phyloP scores from a whole-genome alignment of 2,329 filamentous ascomycete species.

The Ophiocordyceps camponoti-floridani region DNA sequence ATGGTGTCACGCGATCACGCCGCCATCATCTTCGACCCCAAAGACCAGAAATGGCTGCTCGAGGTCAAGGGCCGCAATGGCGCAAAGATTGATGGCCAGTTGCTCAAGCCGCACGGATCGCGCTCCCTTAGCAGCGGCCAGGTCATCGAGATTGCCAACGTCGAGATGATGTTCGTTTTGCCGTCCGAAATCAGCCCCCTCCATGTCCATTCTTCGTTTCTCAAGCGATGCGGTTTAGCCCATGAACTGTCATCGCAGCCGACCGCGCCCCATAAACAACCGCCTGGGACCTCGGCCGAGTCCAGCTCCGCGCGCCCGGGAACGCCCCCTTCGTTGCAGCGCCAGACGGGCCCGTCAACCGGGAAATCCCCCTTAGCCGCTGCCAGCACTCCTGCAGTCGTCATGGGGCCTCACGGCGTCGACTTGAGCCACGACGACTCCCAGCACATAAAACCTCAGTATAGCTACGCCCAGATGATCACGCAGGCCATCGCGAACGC shows the following conservation, averaged over 20 bases:
- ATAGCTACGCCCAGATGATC: constrained; percentile 93
- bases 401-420: constrained; percentile 32
- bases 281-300: constrained; percentile 40
- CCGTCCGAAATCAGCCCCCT: constrained; percentile 52
- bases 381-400: constrained; percentile 17
- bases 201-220: constrained; percentile 49
- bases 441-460: constrained; percentile 85
- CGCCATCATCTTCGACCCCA: constrained; percentile 52
- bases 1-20: constrained; percentile 65
- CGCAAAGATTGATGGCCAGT: constrained; percentile 60
- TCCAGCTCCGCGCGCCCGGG: constrained; percentile 41
- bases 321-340: constrained; percentile 34
- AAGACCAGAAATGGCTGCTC: constrained; percentile 62
- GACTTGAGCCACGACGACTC: constrained; percentile 71
- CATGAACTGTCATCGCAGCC: constrained; percentile 10
- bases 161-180: constrained; percentile 98
- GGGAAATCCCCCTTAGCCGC: constrained; percentile 13
- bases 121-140: constrained; percentile 64
- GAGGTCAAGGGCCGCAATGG: constrained; percentile 84
- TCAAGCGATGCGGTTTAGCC: constrained; percentile 45
- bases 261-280: constrained; percentile 16
- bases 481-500: constrained; percentile 87
- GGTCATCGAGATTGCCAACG: constrained; percentile 78
- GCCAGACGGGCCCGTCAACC: constrained; percentile 5
- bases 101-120: constrained; percentile 48